Conservation (phyloP, 257 asterid genomes). For the Ligustrum vulgare region DNA sequence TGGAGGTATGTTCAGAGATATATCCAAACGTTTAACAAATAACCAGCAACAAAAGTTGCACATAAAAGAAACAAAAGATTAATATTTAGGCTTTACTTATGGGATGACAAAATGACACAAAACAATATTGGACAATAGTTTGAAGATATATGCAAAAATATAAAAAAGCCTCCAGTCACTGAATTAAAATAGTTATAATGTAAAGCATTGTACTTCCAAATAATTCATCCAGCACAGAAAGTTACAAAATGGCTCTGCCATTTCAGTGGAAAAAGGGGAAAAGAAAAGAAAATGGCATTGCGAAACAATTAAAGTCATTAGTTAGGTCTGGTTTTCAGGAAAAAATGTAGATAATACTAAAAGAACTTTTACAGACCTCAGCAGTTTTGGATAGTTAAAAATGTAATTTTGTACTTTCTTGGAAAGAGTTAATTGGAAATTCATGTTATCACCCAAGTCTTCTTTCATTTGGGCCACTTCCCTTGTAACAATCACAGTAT, state of each 20-base stretch:
- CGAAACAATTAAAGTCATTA: background rate
- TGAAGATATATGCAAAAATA: background rate
- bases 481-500: slow-evolving; percentile 10
- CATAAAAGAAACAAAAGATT: slow-evolving; percentile 8
- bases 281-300: background rate
- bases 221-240: background rate
- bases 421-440: slow-evolving; percentile 1
- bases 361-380: background rate
- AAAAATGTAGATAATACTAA: slow-evolving; percentile 8
- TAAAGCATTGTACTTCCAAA: slow-evolving; percentile 3
- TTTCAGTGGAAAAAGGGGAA: slow-evolving; percentile 9
- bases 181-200: slow-evolving; percentile 7
- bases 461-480: slow-evolving; percentile 9
- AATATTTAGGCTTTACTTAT: slow-evolving; percentile 14
- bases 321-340: background rate
- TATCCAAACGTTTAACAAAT: background rate
- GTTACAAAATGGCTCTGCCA: slow-evolving; percentile 1
- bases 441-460: slow-evolving; percentile 15
- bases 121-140: slow-evolving; percentile 8
- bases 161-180: slow-evolving; percentile 1
- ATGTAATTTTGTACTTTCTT: slow-evolving; percentile 5
- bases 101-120: slow-evolving; percentile 13
- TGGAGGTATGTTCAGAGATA: slow-evolving; percentile 2
- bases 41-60: slow-evolving; percentile 8
- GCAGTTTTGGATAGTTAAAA: slow-evolving; percentile 5